Evolutionary conservation across 2,329 filamentous ascomycete genomes (phyloP), one percentile per base, ranked within the genome.

Genomic region (Neospermospora avenae): DNA sequence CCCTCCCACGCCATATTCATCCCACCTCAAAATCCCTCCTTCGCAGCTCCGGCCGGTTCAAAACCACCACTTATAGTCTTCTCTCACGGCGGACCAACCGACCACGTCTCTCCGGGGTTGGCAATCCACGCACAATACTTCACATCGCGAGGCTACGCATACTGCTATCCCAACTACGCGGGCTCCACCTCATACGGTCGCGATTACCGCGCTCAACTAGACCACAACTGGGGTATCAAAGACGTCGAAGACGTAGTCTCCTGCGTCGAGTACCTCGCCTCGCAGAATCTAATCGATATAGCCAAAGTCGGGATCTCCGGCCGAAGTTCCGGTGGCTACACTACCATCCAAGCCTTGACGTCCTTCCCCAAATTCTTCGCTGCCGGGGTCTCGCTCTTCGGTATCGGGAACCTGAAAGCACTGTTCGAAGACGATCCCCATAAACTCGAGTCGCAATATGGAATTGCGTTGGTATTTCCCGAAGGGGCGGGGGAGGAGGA

Each of bases 361-460:
- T 74, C 74, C 37, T 76, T 80, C 54, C 78, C 81, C 0, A 69
- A 72, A 0, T 70, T 75, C 0, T 84, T 81, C 64, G 77, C 80
- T 0, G 79, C 75, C 0, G 82, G 80, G 0, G 75, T 81, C 3
- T 79, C 77, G 55, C 73, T 77, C 1, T 82, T 77, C 25, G 81
- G 82, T 3, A 77, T 84, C 31, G 78, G 78, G 41, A 80, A 83
- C 24, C 68, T 84, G n/a, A 74, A 74, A 42, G 72, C 73, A 0
- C 72, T 84, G 1, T 74, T 73, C 16, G 73, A 72, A 2, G 76
- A 77, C 20, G 83, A 81, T 0, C 48, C 48, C 10, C 82, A 84
- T 67, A 84, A 84, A 69, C 77, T 84, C n/a, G 82, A 85, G 67
- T 77, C 74, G 0, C 76, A 78, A 54, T 84, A 84, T 66, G 72